These are phyloP conservation scores for Allantophomopsis lycopodina DNA, from an alignment of 2,329 filamentous ascomycete species.

Conservation along the genomic window DNA sequence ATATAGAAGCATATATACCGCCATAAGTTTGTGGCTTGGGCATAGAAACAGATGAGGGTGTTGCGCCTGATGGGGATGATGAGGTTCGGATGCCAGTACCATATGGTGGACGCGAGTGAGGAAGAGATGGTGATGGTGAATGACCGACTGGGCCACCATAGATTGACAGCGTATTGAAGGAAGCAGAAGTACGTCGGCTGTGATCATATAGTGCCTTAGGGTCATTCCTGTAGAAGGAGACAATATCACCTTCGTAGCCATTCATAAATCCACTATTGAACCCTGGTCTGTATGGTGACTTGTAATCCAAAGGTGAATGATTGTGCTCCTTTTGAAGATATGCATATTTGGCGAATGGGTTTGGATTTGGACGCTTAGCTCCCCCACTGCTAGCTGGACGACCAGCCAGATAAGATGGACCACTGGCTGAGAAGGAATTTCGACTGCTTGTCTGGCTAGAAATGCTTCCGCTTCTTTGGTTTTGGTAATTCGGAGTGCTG, in stretches of 20 bases:
- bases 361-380: slow-evolving; percentile 4
- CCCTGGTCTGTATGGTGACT: slow-evolving; percentile 40
- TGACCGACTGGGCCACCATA: too few species aligned
- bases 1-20: neutral
- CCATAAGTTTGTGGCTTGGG: slow-evolving; percentile 3
- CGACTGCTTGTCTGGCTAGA: slow-evolving; percentile 12
- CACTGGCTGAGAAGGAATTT: slow-evolving; percentile 5
- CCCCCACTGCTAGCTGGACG: neutral
- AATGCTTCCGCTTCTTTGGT: slow-evolving; percentile 1
- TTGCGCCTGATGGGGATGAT: slow-evolving; percentile 1
- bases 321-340: slow-evolving; percentile 49
- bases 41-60: slow-evolving; percentile 3
- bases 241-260: slow-evolving; percentile 35
- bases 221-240: slow-evolving; percentile 10
- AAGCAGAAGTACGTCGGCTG: slow-evolving; percentile 1
- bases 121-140: too few species aligned
- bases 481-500: slow-evolving; percentile 3
- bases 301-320: slow-evolving; percentile 39
- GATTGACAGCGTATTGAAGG: slow-evolving; percentile 1
- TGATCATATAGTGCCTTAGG: neutral
- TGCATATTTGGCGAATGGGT: slow-evolving; percentile 20
- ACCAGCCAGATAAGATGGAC: neutral
- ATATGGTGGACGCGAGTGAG: too few species aligned
- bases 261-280: slow-evolving; percentile 42
- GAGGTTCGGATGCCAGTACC: too few species aligned